Evolutionary conservation across 164 flowering plant genomes (phyloP).

Genomic region (Macadamia integrifolia): DNA sequence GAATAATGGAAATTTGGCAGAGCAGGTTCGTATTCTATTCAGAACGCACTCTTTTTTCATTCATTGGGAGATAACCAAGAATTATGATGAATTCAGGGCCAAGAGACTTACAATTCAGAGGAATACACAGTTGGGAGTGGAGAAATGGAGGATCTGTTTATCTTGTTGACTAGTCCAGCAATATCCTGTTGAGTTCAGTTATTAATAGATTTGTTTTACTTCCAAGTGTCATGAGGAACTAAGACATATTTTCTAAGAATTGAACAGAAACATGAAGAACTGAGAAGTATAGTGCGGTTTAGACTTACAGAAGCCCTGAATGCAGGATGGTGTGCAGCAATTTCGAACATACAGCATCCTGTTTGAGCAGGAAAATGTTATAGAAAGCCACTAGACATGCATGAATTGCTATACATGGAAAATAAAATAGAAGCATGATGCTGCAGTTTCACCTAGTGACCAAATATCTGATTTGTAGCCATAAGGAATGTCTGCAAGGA

Average conservation of each 20-base stretch:
- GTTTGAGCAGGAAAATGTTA: conserved; percentile 9
- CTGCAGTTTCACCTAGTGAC: conserved; percentile 66
- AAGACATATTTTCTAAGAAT: neutral
- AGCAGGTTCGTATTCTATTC: too few species aligned
- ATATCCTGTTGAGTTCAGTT: conserved; percentile 49
- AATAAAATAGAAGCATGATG: conserved; percentile 1
- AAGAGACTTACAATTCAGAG: neutral
- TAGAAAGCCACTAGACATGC: neutral
- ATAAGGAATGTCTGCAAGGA: conserved; percentile 82
- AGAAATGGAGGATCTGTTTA: neutral
- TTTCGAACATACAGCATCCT: conserved; percentile 95
- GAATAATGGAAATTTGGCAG: too few species aligned
- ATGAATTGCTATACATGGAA: neutral
- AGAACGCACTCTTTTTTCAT: too few species aligned
- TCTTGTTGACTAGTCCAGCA: conserved; percentile 7
- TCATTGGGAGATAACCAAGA: neutral
- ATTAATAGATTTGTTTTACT: neutral
- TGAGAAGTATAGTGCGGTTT: conserved; percentile 1
- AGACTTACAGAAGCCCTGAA: conserved; percentile 76
- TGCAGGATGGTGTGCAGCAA: conserved; percentile 83
- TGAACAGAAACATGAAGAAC: neutral
- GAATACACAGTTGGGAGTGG: conserved; percentile 1
- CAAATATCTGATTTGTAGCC: conserved; percentile 95
- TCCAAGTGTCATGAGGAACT: neutral
- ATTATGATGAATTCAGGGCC: neutral